Base-by-base conservation (phyloP, 164 flowering plant species). In the Pachysandra terminalis region DNA sequence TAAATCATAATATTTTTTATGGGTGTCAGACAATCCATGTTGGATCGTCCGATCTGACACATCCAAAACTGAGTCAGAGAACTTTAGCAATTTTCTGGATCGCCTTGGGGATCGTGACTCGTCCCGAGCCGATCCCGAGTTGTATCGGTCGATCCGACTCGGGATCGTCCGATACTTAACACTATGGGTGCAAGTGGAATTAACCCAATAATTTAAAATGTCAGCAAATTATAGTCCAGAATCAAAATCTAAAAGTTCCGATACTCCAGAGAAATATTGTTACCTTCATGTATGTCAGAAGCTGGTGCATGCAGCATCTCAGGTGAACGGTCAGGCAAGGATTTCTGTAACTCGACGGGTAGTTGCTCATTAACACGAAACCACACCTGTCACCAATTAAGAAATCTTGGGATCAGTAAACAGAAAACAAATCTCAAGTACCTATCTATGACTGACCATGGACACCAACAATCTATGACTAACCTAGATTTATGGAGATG, bases 401-500 rank as follows among this genome's bases (percentile, higher is more conserved):
- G 65, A 72, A 59, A 8, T 52, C 55, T 63, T 53, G 61, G 54
- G n/a, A 74, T 81, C 74, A 82, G 72, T 67, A 72, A 72, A 69
- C 67, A 74, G 66, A 73, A 74, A 64, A 71, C 61, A 57, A 68
- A 48, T 55, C 68, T 51, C 65, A 56, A 32, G 7, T 64, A 65
- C 51, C 69, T 76, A 69, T 79, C 83, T 69, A 72, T 12, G 71
- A 75, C 65, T 78, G n/a, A 65, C 35, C 80, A 78, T 70, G 73
- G 84, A 74, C 73, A 74, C 73, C 55, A 63, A 78, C 75, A 73
- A 80, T 89, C 96, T 94, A 91, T 72, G 79, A 91, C 96, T 87
- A 91, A 92, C 97, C 94, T 90, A 91, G 85, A 67, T 80, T 90
- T 86, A 90, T 87, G 85, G 84, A 84, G 94, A 88, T 85, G 86